Evolutionary conservation across 768 basidiomycete species (phyloP).

Genomic region (Agrocybe pediades): DNA sequence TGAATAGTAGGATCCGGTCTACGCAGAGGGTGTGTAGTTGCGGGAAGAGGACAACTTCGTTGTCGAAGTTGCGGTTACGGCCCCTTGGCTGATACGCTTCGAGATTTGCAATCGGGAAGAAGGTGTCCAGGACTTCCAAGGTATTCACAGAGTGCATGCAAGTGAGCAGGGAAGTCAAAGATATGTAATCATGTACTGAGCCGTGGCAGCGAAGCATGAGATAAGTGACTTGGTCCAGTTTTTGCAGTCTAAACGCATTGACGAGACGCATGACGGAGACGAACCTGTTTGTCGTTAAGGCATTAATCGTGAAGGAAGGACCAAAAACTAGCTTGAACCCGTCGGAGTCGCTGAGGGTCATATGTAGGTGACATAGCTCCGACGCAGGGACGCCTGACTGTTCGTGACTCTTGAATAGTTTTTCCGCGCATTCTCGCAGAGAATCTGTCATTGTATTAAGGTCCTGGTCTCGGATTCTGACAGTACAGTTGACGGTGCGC

Average conservation of each 20-base stretch:
- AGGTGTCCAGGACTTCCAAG: neutral
- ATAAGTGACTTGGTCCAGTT: neutral
- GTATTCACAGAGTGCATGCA: neutral
- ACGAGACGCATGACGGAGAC: neutral
- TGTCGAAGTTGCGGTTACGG: too few relatives aligned
- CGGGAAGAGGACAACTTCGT: neutral
- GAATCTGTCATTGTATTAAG: too few relatives aligned
- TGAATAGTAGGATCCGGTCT: neutral
- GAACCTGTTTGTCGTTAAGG: too few relatives aligned
- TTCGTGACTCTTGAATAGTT: too few relatives aligned
- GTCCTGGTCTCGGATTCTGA: too few relatives aligned
- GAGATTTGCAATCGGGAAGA: neutral
- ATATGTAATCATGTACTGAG: neutral
- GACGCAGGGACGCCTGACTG: too few relatives aligned
- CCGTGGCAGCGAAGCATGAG: neutral
- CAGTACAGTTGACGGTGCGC: neutral
- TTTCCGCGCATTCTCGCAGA: too few relatives aligned
- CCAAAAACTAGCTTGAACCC: too few relatives aligned
- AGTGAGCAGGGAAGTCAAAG: neutral
- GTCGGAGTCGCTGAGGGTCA: too few relatives aligned
- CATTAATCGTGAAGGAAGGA: too few relatives aligned
- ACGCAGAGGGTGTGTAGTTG: neutral
- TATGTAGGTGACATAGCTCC: too few relatives aligned
- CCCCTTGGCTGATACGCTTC: too few relatives aligned
- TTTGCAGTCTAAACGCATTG: neutral